Evolutionary conservation across 345 rosid genomes (phyloP).

Genomic region (Eutrema japonicum): DNA sequence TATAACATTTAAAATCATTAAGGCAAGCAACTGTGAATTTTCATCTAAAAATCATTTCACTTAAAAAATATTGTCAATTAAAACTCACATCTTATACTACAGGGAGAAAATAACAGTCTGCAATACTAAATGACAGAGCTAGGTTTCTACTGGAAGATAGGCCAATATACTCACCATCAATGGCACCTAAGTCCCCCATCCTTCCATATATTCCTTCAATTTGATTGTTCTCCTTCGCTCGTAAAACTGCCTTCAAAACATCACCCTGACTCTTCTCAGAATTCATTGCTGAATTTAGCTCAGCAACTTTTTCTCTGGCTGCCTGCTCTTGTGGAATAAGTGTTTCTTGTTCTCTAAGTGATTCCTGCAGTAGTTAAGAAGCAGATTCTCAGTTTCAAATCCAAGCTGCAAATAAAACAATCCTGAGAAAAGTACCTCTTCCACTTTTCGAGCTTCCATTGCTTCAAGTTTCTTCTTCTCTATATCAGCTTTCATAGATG

Average conservation of each 20-base stretch:
- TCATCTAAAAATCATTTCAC: constrained; percentile 8
- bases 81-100: constrained; percentile 11
- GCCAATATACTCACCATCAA: constrained; percentile 66
- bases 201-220: constrained; percentile 94
- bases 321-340: constrained; percentile 87
- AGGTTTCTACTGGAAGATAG: constrained; percentile 27
- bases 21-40: constrained; percentile 4
- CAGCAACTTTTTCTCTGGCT: constrained; percentile 88
- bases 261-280: constrained; percentile 94
- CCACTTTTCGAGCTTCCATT: constrained; percentile 68
- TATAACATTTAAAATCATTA: not conserved
- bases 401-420: constrained; percentile 30
- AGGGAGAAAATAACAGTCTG: constrained; percentile 16
- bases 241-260: constrained; percentile 83
- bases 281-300: constrained; percentile 75
- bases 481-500: constrained; percentile 57
- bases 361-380: constrained; percentile 58
- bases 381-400: constrained; percentile 36
- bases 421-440: constrained; percentile 59
- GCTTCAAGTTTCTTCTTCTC: constrained; percentile 68
- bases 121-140: constrained; percentile 2
- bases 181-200: constrained; percentile 99
- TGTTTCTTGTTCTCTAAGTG: constrained; percentile 77
- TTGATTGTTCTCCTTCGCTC: constrained; percentile 76
- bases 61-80: not conserved